phyloP scores from a whole-genome alignment of 2,329 filamentous ascomycete genomes.

The Scedosporium aurantiacum region DNA sequence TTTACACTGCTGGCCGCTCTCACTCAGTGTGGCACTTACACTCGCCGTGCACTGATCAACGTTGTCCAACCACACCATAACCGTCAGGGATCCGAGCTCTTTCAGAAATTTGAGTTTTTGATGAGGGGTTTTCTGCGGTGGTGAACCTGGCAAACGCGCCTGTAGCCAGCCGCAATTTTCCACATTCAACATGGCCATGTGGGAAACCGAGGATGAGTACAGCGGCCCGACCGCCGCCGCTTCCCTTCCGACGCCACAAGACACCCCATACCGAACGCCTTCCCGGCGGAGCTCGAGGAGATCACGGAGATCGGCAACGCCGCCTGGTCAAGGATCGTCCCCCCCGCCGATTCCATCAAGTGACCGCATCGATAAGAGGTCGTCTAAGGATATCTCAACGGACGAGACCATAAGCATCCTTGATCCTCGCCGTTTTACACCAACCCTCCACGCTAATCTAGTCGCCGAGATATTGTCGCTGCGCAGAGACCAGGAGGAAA shows the following conservation, averaged over 20 bases:
- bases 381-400: constrained; percentile 45
- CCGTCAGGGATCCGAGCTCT: background rate
- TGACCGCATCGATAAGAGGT: constrained; percentile 36
- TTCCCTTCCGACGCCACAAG: constrained; percentile 57
- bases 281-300: constrained; percentile 47
- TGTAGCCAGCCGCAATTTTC: background rate
- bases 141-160: background rate
- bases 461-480: constrained; percentile 88
- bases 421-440: constrained; percentile 87
- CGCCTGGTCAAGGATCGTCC: constrained; percentile 44
- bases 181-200: constrained; percentile 35
- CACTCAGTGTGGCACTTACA: background rate
- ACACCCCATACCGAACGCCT: constrained; percentile 61
- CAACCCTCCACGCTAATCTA: constrained; percentile 84
- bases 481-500: constrained; percentile 82
- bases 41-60: background rate
- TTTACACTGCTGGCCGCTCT: background rate
- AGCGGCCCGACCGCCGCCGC: constrained; percentile 40
- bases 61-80: background rate
- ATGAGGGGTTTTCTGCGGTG: background rate
- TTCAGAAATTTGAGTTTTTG: background rate
- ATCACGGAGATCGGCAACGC: constrained; percentile 57
- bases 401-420: constrained; percentile 65
- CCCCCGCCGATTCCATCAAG: constrained; percentile 37
- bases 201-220: constrained; percentile 55